Evolutionary conservation across 352 stramenopile species (phyloP).

Genomic region (Globisporangium cylindrosporum): DNA sequence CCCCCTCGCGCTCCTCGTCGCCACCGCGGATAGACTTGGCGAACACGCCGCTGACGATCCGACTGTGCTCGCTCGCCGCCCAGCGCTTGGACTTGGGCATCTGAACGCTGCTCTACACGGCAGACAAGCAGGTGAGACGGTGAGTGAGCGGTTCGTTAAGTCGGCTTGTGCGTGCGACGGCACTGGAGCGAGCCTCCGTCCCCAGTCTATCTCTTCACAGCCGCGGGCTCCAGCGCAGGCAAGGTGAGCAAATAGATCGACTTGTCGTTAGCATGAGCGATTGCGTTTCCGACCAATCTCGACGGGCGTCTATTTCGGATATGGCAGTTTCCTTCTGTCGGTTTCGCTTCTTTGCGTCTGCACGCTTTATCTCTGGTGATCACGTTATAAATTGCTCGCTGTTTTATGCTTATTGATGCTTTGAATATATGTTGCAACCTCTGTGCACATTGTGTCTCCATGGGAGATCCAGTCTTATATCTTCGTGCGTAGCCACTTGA

Average conservation of each 20-base stretch:
- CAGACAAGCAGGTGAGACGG: background rate
- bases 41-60: conserved; percentile 20
- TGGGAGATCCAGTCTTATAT: no score
- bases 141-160: background rate
- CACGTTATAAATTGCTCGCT: background rate
- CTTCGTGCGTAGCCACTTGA: background rate
- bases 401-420: background rate
- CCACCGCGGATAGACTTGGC: conserved; percentile 17
- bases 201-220: background rate
- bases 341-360: background rate
- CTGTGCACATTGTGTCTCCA: background rate
- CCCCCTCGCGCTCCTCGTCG: conserved; percentile 15
- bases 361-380: background rate
- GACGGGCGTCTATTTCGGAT: background rate
- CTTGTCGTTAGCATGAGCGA: background rate
- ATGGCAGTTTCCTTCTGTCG: background rate
- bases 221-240: background rate
- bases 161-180: background rate
- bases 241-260: background rate
- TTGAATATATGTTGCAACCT: background rate
- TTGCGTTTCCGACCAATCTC: background rate
- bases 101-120: background rate
- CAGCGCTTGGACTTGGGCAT: conserved; percentile 20
- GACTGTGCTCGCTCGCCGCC: conserved; percentile 20
- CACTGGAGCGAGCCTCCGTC: background rate